phyloP scores from a whole-genome alignment of 106 monocot genomes.

The Dioscorea dumetorum region DNA sequence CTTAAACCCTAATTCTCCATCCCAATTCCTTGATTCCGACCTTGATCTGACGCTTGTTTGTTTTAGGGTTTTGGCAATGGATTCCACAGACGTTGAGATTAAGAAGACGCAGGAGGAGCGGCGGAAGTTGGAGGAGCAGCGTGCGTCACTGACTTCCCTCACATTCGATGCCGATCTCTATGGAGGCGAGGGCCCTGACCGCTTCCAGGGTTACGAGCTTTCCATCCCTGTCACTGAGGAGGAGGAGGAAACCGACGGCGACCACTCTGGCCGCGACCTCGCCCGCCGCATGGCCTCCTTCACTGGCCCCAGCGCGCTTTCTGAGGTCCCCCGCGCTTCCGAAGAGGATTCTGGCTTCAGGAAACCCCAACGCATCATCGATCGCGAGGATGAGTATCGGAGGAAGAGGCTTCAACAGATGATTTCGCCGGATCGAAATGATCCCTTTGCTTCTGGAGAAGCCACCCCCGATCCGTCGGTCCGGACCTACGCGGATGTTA shows the following conservation, averaged over 20 bases:
- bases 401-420: constrained; percentile 55
- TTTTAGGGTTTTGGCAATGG: constrained; percentile 22
- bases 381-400: constrained; percentile 88
- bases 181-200: constrained; percentile 44
- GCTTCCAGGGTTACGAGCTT: constrained; percentile 71
- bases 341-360: constrained; percentile 46
- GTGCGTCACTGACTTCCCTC: constrained; percentile 58
- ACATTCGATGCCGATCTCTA: constrained; percentile 89
- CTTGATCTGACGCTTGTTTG: background rate
- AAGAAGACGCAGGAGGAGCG: constrained; percentile 79
- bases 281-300: constrained; percentile 66
- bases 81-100: constrained; percentile 57
- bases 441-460: constrained; percentile 77
- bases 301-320: constrained; percentile 59
- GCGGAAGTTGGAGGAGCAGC: constrained; percentile 61
- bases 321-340: constrained; percentile 49
- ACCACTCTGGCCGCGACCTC: constrained; percentile 21
- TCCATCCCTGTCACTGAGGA: constrained; percentile 85
- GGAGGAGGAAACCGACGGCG: constrained; percentile 52
- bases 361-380: constrained; percentile 65
- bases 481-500: constrained; percentile 81
- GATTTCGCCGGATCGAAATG: constrained; percentile 77
- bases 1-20: background rate
- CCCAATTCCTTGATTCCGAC: background rate
- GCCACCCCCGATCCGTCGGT: constrained; percentile 68